A percentile compares a stretch with the other conserved stretches of the same genome.
Conservation (phyloP, 2,329 filamentous ascomycete genomes). For the Cladosporium phlei region DNA sequence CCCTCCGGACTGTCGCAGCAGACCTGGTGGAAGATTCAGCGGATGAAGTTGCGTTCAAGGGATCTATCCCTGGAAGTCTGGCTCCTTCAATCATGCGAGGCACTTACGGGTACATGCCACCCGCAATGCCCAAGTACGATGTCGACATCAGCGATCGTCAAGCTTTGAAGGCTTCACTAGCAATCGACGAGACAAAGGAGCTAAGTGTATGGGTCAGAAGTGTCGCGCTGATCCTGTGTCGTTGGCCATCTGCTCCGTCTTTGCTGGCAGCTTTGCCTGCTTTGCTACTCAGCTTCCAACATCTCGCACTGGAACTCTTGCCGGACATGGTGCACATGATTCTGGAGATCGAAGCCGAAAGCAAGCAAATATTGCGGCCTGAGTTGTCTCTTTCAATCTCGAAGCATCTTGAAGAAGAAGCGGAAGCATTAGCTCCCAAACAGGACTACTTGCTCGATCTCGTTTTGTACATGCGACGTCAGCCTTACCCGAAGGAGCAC, state of each 20-base stretch:
- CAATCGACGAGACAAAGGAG: conserved; percentile 14
- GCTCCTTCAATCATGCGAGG: conserved; percentile 23
- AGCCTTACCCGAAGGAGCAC: conserved; percentile 66
- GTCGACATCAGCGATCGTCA: conserved; percentile 6
- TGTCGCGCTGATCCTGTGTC: conserved; percentile 36
- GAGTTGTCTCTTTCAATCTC: conserved; percentile 62
- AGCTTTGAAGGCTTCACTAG: conserved; percentile 16
- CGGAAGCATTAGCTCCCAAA: conserved; percentile 53
- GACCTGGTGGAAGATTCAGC: conserved; percentile 17
- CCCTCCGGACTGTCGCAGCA: conserved; percentile 24
- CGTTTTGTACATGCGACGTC: conserved; percentile 82
- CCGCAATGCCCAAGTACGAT: conserved; percentile 5
- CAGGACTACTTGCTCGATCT: conserved; percentile 69
- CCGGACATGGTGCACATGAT: conserved; percentile 75
- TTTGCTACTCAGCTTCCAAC: conserved; percentile 34
- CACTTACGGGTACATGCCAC: conserved; percentile 25
- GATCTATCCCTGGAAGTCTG: conserved; percentile 24
- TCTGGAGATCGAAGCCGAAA: conserved; percentile 62
- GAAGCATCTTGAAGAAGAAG: conserved; percentile 55
- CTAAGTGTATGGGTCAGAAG: conserved; percentile 21
- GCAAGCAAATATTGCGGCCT: conserved; percentile 55
- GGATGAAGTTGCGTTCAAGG: conserved; percentile 27
- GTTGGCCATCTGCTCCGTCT: conserved; percentile 39
- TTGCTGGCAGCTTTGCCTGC: not conserved
- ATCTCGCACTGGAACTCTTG: conserved; percentile 69